Percentiles rank a stretch among this genome's conserved stretches.
These are phyloP conservation scores for Stagonosporopsis vannaccii DNA, from an alignment of 2,329 filamentous ascomycete genomes.

Conservation along the genomic window DNA sequence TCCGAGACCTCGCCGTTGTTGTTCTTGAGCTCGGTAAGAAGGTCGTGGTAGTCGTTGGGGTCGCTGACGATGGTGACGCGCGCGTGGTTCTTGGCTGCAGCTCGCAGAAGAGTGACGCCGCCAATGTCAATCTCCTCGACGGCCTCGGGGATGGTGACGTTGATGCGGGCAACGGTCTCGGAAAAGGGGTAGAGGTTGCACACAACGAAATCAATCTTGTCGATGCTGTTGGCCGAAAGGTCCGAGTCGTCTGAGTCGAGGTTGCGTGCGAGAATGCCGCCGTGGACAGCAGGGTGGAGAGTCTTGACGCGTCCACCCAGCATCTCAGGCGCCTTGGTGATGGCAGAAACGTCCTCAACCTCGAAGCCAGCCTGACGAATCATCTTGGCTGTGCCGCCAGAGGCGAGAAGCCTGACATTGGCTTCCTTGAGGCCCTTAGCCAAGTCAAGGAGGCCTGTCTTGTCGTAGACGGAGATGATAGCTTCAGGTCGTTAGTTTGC, in stretches of 20 bases:
- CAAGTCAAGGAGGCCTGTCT: conserved; percentile 69
- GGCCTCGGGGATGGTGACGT: conserved; percentile 94
- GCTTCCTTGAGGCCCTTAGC: conserved; percentile 49
- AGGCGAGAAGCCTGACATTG: conserved; percentile 74
- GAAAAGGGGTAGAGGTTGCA: conserved; percentile 99
- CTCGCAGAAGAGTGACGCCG: conserved; percentile 93
- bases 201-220: conserved; percentile 60
- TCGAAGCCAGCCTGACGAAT: conserved; percentile 95
- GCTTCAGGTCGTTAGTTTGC: conserved; percentile 56
- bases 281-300: conserved; percentile 85
- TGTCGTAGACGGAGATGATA: conserved; percentile 98
- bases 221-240: conserved; percentile 63
- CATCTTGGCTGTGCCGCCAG: conserved; percentile 93
- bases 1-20: conserved; percentile 81
- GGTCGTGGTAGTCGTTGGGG: conserved; percentile 90
- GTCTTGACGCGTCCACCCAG: conserved; percentile 92
- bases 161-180: conserved; percentile 95
- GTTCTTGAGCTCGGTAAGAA: conserved; percentile 88
- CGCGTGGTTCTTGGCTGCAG: conserved; percentile 96
- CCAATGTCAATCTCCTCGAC: conserved; percentile 99
- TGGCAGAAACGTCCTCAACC: conserved; percentile 97
- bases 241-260: conserved; percentile 97
- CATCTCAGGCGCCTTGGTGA: conserved; percentile 95
- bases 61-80: conserved; percentile 96
- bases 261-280: conserved; percentile 90